phyloP scores from a whole-genome alignment of 208 protist species.

The Phytomonas sp. region DNA sequence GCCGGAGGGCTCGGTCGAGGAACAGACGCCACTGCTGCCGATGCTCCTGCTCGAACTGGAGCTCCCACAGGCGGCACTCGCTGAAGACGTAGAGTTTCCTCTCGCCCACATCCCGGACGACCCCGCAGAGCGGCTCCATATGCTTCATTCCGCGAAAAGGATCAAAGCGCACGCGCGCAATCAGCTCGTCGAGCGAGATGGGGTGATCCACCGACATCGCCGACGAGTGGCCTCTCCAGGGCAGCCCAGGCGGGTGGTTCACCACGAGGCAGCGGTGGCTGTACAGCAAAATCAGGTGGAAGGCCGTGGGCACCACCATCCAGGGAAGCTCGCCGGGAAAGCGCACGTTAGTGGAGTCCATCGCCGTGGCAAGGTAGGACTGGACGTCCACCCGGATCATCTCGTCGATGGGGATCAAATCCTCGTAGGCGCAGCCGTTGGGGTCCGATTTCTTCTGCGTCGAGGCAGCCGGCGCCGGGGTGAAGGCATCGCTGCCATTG shows the following conservation, averaged over 20 bases:
- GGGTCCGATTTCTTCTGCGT: neutral
- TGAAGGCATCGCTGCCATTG: constrained; percentile 9
- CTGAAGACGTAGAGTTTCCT: constrained; percentile 51
- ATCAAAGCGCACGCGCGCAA: constrained; percentile 62
- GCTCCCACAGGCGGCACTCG: constrained; percentile 36
- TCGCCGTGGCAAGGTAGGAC: neutral
- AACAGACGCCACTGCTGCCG: constrained; percentile 71
- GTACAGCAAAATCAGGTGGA: constrained; percentile 92
- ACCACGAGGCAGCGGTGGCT: constrained; percentile 65
- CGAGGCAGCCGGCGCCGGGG: neutral
- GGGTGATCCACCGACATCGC: constrained; percentile 4
- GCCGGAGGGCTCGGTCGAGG: constrained; percentile 43
- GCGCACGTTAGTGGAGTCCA: neutral
- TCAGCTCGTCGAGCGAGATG: constrained; percentile 44
- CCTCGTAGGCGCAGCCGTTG: neutral
- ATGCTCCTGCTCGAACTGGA: constrained; percentile 54
- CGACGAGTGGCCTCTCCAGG: constrained; percentile 28
- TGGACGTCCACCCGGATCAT: neutral
- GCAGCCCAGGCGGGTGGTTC: constrained; percentile 68
- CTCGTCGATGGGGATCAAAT: neutral
- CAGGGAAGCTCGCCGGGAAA: constrained; percentile 12
- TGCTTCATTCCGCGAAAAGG: constrained; percentile 33
- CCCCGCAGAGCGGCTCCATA: constrained; percentile 18
- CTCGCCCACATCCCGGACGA: constrained; percentile 37
- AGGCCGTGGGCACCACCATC: constrained; percentile 84